These are phyloP conservation scores for Globisporangium polare DNA, from an alignment of 352 stramenopile genomes.

Conservation along the genomic window DNA sequence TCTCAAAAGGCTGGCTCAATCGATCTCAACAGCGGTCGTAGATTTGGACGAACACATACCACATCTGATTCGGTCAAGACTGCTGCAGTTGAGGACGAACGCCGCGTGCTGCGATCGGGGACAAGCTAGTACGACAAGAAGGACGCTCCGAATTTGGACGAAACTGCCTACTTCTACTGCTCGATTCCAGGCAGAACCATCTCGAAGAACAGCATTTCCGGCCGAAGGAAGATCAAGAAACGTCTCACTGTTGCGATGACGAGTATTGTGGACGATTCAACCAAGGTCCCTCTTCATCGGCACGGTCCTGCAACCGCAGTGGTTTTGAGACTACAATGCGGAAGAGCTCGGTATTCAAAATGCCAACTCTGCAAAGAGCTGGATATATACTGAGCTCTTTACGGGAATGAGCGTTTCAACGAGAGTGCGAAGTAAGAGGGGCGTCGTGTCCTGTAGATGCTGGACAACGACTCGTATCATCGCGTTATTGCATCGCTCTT, in stretches of 20 bases:
- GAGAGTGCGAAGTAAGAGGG: background rate
- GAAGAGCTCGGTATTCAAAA: background rate
- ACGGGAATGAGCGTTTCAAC: background rate
- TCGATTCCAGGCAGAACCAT: background rate
- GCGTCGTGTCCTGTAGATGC: background rate
- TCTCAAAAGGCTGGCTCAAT: too few relatives aligned
- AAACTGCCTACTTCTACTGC: conserved; percentile 5
- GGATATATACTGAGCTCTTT: background rate
- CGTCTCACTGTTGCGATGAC: background rate
- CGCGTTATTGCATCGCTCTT: background rate
- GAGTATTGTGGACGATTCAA: background rate
- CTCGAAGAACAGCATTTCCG: background rate
- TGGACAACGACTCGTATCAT: background rate
- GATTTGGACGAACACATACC: too few relatives aligned
- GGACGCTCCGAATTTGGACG: background rate
- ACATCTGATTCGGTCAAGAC: too few relatives aligned
- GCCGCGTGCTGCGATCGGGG: too few relatives aligned
- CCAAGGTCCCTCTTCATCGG: background rate
- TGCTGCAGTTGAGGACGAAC: too few relatives aligned
- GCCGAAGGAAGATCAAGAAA: conserved; percentile 5
- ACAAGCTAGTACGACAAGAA: too few relatives aligned
- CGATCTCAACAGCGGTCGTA: too few relatives aligned
- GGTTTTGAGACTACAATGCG: background rate
- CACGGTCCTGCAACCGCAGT: background rate
- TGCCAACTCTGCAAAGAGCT: background rate